Base-by-base conservation (phyloP, 805 yeast species). In the Saccharomycopsis lassenensis region DNA sequence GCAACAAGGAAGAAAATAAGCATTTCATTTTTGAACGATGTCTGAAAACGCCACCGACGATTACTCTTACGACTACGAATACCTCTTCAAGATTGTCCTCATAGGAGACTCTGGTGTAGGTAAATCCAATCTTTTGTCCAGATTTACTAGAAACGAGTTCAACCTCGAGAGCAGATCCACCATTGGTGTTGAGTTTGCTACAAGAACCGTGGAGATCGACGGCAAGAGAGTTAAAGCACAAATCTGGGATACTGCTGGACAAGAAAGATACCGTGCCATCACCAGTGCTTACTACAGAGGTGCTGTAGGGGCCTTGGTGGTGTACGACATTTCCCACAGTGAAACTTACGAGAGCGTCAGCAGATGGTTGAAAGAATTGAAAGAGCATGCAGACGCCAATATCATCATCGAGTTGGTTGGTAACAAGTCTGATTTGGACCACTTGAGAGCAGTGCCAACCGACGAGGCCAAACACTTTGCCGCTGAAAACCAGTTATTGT, bases 211-310 rank as follows among this genome's bases (percentile, higher is more conserved):
- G 39, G 89, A 81, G 51, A 77, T 82, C 44, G 89, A 81, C 47
- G 86, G 85, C 29, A 81, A 80, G 52, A 63, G 84, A 55, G 79
- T 83, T 48, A 84, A 83, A 57, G 89, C 93, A 3, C 94, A 85
- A 60, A 79, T 86, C 49, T 89, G 98, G 98, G 98, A 89, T 60
- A 89, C 98, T 24, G 98, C 98, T 2, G 98, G 98, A 44, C 98
- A 89, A 65, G 98, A 89, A 61, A 76, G 98, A 58, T 89, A 91
- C 66, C 75, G 98, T 51, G 97, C 98, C 30, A 89, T 89, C 58
- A 91, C 98, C 22, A 77, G 91, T 39, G 97, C 97, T 4, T 89
- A 89, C 63, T 89, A 89, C 59, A 73, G 98, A 56, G 98, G 97
- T 28, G 97, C 98, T 1, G 95, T 87, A 37, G 98, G 98, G 42